Base-by-base conservation (phyloP, 2,329 filamentous ascomycete species). In the Colletotrichum gloeosporioides region DNA sequence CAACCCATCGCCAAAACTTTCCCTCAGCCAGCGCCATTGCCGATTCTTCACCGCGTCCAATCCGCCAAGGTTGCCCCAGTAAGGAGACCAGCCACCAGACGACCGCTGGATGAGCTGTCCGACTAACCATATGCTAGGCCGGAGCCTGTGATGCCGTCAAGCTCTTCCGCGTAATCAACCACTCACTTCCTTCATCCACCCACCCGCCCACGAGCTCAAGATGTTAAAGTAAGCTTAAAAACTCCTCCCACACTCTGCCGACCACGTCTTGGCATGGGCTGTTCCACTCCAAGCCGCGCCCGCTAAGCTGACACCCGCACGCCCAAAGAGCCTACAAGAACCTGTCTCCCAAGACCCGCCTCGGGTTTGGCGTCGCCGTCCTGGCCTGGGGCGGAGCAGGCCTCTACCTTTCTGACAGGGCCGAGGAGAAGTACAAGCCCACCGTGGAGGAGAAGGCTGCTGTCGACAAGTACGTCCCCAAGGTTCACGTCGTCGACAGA, bases 381-480 rank as follows among this genome's bases (percentile, higher is more conserved):
- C 92, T 98, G 81, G 91, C 91, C 39, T 98, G 95, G 91, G 95
- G 95, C 16, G 86, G 88, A 55, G 86, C 92, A 55, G 96, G 95
- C 18, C 89, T 97, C n/a, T 93, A 93, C 82, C 82, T 95, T 22
- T 92, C 94, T 7, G 94, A 96, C 82, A 89, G 89, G 73, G 92
- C 93, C 18, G 96, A 96, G 85, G 90, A 94, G 82, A 92, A 90
- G 57, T 90, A 95, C 83, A 92, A 90, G 53, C 91, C 96, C 2
- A 93, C 92, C 1, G 92, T 95, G 77, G 88, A 94, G 81, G 95
- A 98, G 82, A 93, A 92, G 82, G 91, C 92, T 75, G 90, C 90
- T 15, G 83, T 98, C 77, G 88, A 91, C 65, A 88, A 88, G 66
- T 85, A 90, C 63, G 86, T 92, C 36, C 94, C 94, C 9, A 92